A percentile compares a stretch with the other conserved stretches of the same genome.
phyloP scores from a whole-genome alignment of 352 stramenopile genomes.

The Pythium grandisporangium region DNA sequence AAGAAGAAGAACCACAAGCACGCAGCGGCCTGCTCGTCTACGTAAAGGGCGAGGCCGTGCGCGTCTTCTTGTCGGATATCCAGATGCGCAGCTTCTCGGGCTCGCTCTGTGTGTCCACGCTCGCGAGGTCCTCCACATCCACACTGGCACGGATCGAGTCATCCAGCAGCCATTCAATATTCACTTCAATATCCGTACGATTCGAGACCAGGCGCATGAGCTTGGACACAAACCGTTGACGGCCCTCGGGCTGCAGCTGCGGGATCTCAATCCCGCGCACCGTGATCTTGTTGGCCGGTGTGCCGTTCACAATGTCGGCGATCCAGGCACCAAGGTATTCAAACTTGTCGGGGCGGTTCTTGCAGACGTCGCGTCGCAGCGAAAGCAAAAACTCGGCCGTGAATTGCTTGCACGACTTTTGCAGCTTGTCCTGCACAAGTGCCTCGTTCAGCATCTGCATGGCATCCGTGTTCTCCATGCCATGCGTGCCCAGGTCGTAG shows the following conservation, averaged over 20 bases:
- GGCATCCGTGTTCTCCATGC: slow-evolving; percentile 61
- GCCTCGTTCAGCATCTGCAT: slow-evolving; percentile 63
- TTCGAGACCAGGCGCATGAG: slow-evolving; percentile 79
- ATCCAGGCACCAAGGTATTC: slow-evolving; percentile 79
- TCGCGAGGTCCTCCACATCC: slow-evolving; percentile 14
- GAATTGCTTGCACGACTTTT: slow-evolving; percentile 71
- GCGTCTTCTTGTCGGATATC: slow-evolving; percentile 82
- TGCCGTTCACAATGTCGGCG: slow-evolving; percentile 65
- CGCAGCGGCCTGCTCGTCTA: slow-evolving; percentile 9
- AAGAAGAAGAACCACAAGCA: no score
- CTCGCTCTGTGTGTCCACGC: slow-evolving; percentile 15
- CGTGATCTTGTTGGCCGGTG: slow-evolving; percentile 56
- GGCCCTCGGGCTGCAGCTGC: slow-evolving; percentile 30
- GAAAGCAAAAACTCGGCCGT: slow-evolving; percentile 66
- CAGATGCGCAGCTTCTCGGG: slow-evolving; percentile 81
- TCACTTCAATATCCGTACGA: slow-evolving; percentile 71
- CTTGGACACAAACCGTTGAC: slow-evolving; percentile 65
- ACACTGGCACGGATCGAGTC: slow-evolving; percentile 27
- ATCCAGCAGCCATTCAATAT: slow-evolving; percentile 77
- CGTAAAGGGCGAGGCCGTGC: slow-evolving; percentile 66
- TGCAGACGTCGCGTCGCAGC: slow-evolving; percentile 71
- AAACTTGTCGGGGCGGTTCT: slow-evolving; percentile 71
- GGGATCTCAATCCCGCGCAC: slow-evolving; percentile 78
- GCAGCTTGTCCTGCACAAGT: slow-evolving; percentile 58
- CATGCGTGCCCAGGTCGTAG: slow-evolving; percentile 63